Evolutionary conservation across 2,329 filamentous ascomycete genomes (phyloP).

Genomic region (Curvularia sp.): DNA sequence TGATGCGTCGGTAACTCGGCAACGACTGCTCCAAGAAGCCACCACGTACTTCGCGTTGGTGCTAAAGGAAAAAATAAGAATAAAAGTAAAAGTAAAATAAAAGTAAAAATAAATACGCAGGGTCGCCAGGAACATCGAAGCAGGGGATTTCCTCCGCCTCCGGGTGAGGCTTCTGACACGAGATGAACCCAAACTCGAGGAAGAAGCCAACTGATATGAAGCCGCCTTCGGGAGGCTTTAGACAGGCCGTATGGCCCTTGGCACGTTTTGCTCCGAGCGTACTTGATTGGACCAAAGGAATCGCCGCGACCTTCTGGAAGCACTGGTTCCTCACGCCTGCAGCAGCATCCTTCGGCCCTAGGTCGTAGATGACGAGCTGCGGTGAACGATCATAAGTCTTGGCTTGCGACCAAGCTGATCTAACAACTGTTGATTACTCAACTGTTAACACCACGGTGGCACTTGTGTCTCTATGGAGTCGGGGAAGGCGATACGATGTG

Average conservation of each 20-base stretch:
- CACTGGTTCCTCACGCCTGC: no score
- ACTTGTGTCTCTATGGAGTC: no score
- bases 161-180: constrained; percentile 24
- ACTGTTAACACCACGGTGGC: background rate
- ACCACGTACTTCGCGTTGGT: no score
- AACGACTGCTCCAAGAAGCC: no score
- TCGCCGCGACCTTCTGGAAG: no score
- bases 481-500: no score
- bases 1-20: no score
- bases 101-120: background rate
- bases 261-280: constrained; percentile 38
- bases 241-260: constrained; percentile 43
- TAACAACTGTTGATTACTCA: background rate
- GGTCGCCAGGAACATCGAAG: constrained; percentile 3
- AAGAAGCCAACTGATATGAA: constrained; percentile 48
- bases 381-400: background rate
- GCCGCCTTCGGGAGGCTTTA: constrained; percentile 24
- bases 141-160: constrained; percentile 41
- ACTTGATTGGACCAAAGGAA: constrained; percentile 21
- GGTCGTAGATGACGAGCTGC: no score
- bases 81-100: no score
- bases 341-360: no score
- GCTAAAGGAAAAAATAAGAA: no score
- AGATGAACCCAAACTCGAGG: constrained; percentile 29
- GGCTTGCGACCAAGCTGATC: background rate